Evolutionary conservation across 176 grass and related monocot species (phyloP), one percentile per base, ranked within the genome.

Genomic region (Bromus sterilis): DNA sequence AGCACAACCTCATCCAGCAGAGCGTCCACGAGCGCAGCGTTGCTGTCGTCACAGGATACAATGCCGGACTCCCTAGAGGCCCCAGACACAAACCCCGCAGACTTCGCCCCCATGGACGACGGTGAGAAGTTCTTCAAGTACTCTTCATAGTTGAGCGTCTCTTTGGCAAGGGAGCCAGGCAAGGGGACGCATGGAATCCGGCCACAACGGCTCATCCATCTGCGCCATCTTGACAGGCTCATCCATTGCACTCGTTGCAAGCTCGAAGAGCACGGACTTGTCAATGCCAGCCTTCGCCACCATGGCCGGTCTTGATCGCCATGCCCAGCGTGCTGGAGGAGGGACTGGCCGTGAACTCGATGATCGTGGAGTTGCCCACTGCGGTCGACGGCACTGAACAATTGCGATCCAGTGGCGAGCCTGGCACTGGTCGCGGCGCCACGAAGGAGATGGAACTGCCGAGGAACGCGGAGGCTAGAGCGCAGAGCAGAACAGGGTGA

Each of bases 141-240:
- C 74, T 93, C 89, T 13, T 99, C 86, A 16, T 82, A 75, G 85
- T 96, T 96, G 0, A 99, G 73, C 1, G 63, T 89, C 68, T 89
- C 83, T 25, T 57, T 88, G 63, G 29, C 67, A 41, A 65, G 11
- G 0, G 29, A 79, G 9, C 87, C 74, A 75, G 87, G 72, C 14
- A 59, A 66, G 25, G 77, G 25, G 5, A 2, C 44, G 2, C 12
- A 76, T 39, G 74, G 76, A 72, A 93, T 90, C 97, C n/a, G n/a
- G n/a, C n/a, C 97, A 99, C 75, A 99, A 30, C 0, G 89, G 93
- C 21, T 93, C 91, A 4, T 78, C 81, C 93, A 87, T 87, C 62
- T 92, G 87, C 2, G 93, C 93, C 97, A 99, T 91, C 84, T 96
- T 96, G 75, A 99, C 78, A 39, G 96, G 86, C 77, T 96, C 93